A percentile compares a stretch with the other conserved stretches of the same genome.
Evolutionary conservation across 352 stramenopile species (phyloP).

Genomic region (Phytopythium cucurbitacearum): DNA sequence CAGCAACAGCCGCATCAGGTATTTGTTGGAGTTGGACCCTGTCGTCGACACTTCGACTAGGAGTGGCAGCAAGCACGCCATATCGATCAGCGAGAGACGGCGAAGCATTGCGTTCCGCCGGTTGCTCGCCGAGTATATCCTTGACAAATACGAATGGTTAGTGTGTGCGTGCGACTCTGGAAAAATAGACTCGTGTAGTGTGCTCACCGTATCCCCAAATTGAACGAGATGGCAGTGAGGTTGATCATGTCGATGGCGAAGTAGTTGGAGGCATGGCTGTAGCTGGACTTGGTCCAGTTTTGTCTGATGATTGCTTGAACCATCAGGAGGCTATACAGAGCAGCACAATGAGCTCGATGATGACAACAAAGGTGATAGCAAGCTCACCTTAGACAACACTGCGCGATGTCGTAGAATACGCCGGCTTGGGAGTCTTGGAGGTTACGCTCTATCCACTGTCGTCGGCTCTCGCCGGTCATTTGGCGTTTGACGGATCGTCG

Average conservation of each 20-base stretch:
- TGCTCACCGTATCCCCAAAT: constrained; percentile 40
- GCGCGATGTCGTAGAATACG: constrained; percentile 44
- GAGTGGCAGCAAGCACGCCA: constrained; percentile 40
- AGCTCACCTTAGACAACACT: constrained; percentile 42
- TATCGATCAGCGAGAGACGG: constrained; percentile 62
- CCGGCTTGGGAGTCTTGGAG: constrained; percentile 61
- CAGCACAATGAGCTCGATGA: no score
- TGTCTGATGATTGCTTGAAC: constrained; percentile 56
- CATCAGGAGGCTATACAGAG: constrained; percentile 34
- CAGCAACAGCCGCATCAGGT: constrained; percentile 55
- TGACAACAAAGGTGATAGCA: neutral
- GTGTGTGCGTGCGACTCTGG: neutral
- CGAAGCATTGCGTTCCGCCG: constrained; percentile 47
- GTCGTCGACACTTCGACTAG: constrained; percentile 25
- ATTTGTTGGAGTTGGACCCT: constrained; percentile 22
- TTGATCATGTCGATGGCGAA: constrained; percentile 45
- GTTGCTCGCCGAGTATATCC: constrained; percentile 64
- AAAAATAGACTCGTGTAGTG: neutral
- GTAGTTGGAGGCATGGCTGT: constrained; percentile 23
- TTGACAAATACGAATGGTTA: constrained; percentile 8
- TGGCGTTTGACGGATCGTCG: constrained; percentile 46
- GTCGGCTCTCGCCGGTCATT: constrained; percentile 58
- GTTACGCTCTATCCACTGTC: constrained; percentile 72
- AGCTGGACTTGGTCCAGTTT: constrained; percentile 46
- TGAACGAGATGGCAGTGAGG: constrained; percentile 34